These are phyloP conservation scores for Firmiana major DNA, from an alignment of 345 rosid genomes.

Conservation along the genomic window DNA sequence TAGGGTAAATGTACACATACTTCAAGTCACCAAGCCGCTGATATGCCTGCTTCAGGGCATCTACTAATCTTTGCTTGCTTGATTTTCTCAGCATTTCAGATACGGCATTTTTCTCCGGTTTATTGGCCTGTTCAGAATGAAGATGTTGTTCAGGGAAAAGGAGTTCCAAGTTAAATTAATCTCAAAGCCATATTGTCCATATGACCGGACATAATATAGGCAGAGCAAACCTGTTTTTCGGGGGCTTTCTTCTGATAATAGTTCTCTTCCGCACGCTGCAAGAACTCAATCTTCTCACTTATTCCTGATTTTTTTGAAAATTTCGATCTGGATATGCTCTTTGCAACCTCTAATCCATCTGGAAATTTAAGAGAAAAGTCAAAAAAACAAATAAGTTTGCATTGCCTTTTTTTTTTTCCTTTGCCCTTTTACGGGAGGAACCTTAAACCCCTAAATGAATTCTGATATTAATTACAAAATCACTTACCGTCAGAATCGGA, in stretches of 20 bases:
- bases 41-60: conserved; percentile 54
- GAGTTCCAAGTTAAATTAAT: background rate
- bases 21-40: conserved; percentile 44
- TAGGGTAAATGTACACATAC: conserved; percentile 21
- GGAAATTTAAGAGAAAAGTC: conserved; percentile 19
- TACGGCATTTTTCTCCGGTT: conserved; percentile 58
- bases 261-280: conserved; percentile 72
- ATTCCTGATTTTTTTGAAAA: conserved; percentile 48
- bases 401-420: background rate
- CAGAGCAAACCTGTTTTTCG: conserved; percentile 52
- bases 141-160: conserved; percentile 2
- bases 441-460: background rate
- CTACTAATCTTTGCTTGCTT: conserved; percentile 61
- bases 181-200: background rate
- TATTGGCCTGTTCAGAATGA: conserved; percentile 43
- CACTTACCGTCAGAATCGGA: conserved; percentile 76
- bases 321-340: conserved; percentile 42
- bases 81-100: conserved; percentile 61
- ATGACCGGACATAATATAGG: background rate
- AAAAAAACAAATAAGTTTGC: background rate
- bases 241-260: conserved; percentile 40
- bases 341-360: conserved; percentile 51
- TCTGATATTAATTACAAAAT: conserved; percentile 8
- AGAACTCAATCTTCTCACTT: conserved; percentile 54
- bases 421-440: background rate